Conservation (phyloP, 805 yeast genomes). For the Lachancea sp. region DNA sequence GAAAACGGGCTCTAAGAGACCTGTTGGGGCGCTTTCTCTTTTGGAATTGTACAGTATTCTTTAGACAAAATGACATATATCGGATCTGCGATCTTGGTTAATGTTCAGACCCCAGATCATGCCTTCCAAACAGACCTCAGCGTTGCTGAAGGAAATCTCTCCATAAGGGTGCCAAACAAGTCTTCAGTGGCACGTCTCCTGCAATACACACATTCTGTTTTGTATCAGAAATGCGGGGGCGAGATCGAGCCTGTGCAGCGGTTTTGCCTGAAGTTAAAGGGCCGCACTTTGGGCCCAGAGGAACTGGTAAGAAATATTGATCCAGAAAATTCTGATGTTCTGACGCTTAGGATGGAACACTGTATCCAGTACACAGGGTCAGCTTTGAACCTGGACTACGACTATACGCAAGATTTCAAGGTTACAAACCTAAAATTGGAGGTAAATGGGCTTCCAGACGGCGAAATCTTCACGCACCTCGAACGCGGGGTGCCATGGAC, state of each 20-base stretch:
- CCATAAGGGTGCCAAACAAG: slow-evolving; percentile 23
- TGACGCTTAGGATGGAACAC: slow-evolving; percentile 15
- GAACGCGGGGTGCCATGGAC: slow-evolving; percentile 11
- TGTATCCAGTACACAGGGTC: neutral
- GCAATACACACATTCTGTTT: slow-evolving; percentile 23
- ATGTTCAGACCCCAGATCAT: slow-evolving; percentile 19
- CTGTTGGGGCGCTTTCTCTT: too few relatives aligned
- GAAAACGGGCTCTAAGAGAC: too few relatives aligned
- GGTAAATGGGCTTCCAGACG: slow-evolving; percentile 21
- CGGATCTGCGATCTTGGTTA: slow-evolving; percentile 16
- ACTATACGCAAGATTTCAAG: slow-evolving; percentile 13
- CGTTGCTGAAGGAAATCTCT: slow-evolving; percentile 12
- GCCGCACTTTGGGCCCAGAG: slow-evolving; percentile 9
- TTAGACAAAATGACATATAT: slow-evolving; percentile 3
- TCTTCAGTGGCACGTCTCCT: slow-evolving; percentile 21
- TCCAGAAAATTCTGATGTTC: slow-evolving; percentile 10
- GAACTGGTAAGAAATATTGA: slow-evolving; percentile 14
- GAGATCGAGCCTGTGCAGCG: slow-evolving; percentile 9
- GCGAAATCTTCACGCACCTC: slow-evolving; percentile 12
- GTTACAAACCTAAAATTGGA: slow-evolving; percentile 15
- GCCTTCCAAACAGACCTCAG: neutral
- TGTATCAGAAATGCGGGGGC: neutral
- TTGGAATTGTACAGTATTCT: too few relatives aligned
- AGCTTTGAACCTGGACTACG: slow-evolving; percentile 14
- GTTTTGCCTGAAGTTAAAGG: slow-evolving; percentile 10